Base-by-base conservation (phyloP, 202 grass and related monocot genomes). In the Hordeum pubiflorum region DNA sequence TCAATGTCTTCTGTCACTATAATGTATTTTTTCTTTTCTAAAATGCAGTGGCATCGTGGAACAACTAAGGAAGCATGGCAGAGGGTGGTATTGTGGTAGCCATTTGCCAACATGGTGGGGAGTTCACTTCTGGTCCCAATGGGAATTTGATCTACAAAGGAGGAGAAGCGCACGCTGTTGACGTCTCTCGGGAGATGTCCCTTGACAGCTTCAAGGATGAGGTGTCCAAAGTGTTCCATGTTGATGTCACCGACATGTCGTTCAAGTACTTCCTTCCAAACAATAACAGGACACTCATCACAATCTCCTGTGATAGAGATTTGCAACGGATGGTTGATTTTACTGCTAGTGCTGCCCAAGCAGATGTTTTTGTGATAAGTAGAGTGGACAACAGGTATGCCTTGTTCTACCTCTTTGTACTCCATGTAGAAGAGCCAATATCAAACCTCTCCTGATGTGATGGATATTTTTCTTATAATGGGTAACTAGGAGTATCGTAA, bases 321-420 rank as follows among this genome's bases (percentile, higher is more conserved):
- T 89, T 98, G 72, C 90, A 93, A 86, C 79, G 95, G 78, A 98
- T 98, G 95, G 88, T 98, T 78, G 92, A 98, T 85, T 98, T 98
- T 87, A 98, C 83, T 81, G 40, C 79, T 72, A 89, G 81, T 91
- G 85, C 86, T 68, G 73, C 86, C 36, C 89, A 91, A 77, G 77
- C 86, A 29, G 92, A 98, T 13, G 86, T 98, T 81, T 98, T 90
- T 76, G 71, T 98, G 38, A 88, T 98, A 86, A 94, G 87, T 78
- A 89, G 93, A 82, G 88, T 89, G 58, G 94, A 94, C 32, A 91
- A 97, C 79, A 97, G 90, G 93, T 94, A 85, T 72, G 26, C 36
- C 32, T 58, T 59, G 9, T 67, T 67, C 65, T 21, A 69, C 20
- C 17, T 61, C 84, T 68, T 61, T 37, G 24, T 89, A 31, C 39